Conservation (phyloP, 345 rosid species). For the Rhodamnia argentea region DNA sequence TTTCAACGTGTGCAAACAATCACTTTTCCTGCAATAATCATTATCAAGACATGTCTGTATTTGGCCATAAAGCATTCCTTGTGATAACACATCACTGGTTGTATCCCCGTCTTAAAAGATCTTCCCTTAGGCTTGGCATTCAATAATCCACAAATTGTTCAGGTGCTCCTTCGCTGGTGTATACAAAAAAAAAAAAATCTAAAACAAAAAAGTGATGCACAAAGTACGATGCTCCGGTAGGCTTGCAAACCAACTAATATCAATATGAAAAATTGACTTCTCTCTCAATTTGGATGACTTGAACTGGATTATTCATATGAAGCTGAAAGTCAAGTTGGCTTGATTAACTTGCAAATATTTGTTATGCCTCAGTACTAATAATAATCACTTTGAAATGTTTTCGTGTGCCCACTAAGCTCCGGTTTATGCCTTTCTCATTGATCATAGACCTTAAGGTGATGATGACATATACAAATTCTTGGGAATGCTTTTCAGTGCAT, state of each 20-base stretch:
- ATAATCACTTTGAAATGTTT: not conserved
- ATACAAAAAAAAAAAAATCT: not conserved
- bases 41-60: not conserved
- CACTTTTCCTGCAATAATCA: not conserved
- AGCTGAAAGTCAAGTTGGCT: not conserved
- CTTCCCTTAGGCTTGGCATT: not conserved
- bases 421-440: not conserved
- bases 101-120: not conserved
- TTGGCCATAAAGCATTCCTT: not conserved
- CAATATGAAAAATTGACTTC: not conserved
- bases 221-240: not conserved
- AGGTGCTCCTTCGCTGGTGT: not conserved
- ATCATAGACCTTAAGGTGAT: not conserved
- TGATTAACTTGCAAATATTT: not conserved
- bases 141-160: not conserved
- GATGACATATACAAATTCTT: not conserved
- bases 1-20: not conserved
- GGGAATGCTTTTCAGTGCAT: not conserved
- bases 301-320: not conserved
- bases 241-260: not conserved
- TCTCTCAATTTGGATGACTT: not conserved
- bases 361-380: not conserved
- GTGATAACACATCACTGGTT: not conserved
- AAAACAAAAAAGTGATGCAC: not conserved
- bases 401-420: not conserved